These are phyloP conservation scores for Cajanus cajan DNA, from an alignment of 306 rosid genomes.

Conservation along the genomic window DNA sequence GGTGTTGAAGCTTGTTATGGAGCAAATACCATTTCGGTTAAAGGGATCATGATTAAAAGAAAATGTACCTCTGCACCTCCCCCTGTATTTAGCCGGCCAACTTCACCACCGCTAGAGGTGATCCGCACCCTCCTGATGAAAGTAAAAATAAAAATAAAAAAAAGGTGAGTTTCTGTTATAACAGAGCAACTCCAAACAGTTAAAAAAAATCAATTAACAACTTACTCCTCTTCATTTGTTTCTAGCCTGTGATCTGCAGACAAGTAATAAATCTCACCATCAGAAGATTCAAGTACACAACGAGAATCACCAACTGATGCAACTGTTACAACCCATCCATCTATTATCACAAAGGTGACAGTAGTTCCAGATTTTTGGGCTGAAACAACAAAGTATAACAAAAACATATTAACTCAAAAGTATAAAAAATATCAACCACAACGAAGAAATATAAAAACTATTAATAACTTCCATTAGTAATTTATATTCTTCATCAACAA, in stretches of 20 bases:
- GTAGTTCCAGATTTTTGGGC: conserved; percentile 95
- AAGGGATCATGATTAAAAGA: conserved; percentile 10
- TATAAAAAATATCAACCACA: background rate
- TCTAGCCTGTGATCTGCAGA: conserved; percentile 99
- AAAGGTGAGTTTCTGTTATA: conserved; percentile 12
- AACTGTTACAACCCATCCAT: conserved; percentile 96
- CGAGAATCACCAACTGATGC: conserved; percentile 99
- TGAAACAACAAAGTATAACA: conserved; percentile 30
- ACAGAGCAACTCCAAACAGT: conserved; percentile 1
- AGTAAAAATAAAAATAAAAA: background rate
- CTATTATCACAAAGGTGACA: conserved; percentile 91
- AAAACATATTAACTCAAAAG: background rate
- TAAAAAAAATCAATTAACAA: conserved; percentile 5
- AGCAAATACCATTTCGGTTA: conserved; percentile 1
- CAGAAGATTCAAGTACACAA: conserved; percentile 87
- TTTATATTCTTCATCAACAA: conserved; percentile 13
- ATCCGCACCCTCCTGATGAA: conserved; percentile 80
- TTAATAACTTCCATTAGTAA: background rate
- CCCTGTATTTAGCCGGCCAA: conserved; percentile 96
- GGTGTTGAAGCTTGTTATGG: background rate
- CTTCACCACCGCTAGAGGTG: conserved; percentile 95
- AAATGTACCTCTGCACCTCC: conserved; percentile 93
- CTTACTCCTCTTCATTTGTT: conserved; percentile 95
- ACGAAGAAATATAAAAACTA: background rate
- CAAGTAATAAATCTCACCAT: conserved; percentile 82